phyloP scores from a whole-genome alignment of 2,329 filamentous ascomycete genomes.

The Epicoccum sorghinum region DNA sequence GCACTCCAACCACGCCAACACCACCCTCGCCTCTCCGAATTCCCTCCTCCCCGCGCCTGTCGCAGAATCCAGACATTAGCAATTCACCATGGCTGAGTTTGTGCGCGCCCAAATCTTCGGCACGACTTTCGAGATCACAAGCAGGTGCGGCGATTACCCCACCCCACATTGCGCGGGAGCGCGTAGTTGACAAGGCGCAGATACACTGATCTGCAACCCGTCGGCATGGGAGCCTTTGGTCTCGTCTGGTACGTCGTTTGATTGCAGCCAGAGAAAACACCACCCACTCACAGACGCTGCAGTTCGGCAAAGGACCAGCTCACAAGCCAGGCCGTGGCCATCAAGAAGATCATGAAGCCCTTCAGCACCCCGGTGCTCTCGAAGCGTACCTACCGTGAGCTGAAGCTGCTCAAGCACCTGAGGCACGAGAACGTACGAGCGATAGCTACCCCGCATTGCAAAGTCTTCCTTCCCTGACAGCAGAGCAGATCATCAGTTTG shows the following conservation, averaged over 20 bases:
- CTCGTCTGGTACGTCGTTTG: slow-evolving; percentile 78
- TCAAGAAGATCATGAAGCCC: slow-evolving; percentile 99
- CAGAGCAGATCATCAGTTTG: slow-evolving; percentile 81
- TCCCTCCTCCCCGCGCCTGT: slow-evolving; percentile 27
- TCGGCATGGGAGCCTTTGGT: slow-evolving; percentile 98
- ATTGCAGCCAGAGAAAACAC: slow-evolving; percentile 3
- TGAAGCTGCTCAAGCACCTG: slow-evolving; percentile 96
- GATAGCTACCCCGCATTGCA: not conserved
- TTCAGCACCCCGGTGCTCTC: slow-evolving; percentile 99
- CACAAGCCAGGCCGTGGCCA: slow-evolving; percentile 92
- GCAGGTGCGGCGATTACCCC: slow-evolving; percentile 68
- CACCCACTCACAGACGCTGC: slow-evolving; percentile 26
- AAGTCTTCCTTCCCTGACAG: slow-evolving; percentile 24
- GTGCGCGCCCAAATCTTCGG: slow-evolving; percentile 99
- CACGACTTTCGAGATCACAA: slow-evolving; percentile 99
- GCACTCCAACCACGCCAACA: slow-evolving; percentile 22
- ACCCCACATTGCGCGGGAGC: slow-evolving; percentile 32
- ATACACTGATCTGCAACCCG: slow-evolving; percentile 96
- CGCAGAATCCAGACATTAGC: slow-evolving; percentile 25
- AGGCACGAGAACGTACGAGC: slow-evolving; percentile 87
- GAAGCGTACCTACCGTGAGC: slow-evolving; percentile 95
- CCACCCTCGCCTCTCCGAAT: slow-evolving; percentile 22
- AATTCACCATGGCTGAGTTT: slow-evolving; percentile 90
- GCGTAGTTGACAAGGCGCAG: slow-evolving; percentile 56
- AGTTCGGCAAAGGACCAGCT: slow-evolving; percentile 98